Evolutionary conservation across 352 stramenopile genomes (phyloP).

Genomic region (Phytopythium sindhum): DNA sequence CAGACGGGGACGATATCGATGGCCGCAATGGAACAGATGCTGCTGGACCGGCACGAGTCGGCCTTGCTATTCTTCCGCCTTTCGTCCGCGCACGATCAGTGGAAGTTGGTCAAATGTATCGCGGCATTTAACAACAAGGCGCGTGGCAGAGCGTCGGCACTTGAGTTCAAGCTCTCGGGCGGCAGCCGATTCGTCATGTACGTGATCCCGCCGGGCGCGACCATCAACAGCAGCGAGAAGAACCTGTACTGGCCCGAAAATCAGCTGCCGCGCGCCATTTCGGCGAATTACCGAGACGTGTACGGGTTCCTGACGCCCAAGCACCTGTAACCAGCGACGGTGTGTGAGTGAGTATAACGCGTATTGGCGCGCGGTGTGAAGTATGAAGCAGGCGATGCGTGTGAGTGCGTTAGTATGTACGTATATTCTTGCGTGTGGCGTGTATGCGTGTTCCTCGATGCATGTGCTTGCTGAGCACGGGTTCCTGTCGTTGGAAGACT

Average conservation of each 20-base stretch:
- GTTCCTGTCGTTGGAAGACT: slow-evolving; percentile 4
- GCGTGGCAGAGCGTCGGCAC: slow-evolving; percentile 8
- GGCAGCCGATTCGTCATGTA: slow-evolving; percentile 54
- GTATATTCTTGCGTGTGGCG: background rate
- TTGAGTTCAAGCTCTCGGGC: background rate
- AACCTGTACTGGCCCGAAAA: slow-evolving; percentile 71
- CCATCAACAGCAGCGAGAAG: slow-evolving; percentile 63
- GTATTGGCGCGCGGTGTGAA: background rate
- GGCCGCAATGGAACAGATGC: slow-evolving; percentile 34
- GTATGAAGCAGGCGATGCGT: background rate
- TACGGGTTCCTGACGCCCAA: slow-evolving; percentile 60
- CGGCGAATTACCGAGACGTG: slow-evolving; percentile 49
- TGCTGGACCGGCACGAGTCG: slow-evolving; percentile 39
- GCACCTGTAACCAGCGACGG: slow-evolving; percentile 19
- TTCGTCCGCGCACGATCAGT: slow-evolving; percentile 63
- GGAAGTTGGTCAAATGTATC: slow-evolving; percentile 68
- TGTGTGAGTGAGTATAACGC: slow-evolving; percentile 6
- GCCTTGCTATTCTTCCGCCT: slow-evolving; percentile 53
- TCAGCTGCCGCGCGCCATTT: slow-evolving; percentile 35
- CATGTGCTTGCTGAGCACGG: background rate
- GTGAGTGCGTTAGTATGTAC: background rate
- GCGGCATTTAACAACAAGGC: slow-evolving; percentile 73
- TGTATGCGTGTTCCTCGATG: background rate
- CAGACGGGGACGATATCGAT: slow-evolving; percentile 46
- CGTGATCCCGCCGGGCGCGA: slow-evolving; percentile 64